Base-by-base conservation (phyloP, 1,139 yeast genomes). In the Yarrowia galli region DNA sequence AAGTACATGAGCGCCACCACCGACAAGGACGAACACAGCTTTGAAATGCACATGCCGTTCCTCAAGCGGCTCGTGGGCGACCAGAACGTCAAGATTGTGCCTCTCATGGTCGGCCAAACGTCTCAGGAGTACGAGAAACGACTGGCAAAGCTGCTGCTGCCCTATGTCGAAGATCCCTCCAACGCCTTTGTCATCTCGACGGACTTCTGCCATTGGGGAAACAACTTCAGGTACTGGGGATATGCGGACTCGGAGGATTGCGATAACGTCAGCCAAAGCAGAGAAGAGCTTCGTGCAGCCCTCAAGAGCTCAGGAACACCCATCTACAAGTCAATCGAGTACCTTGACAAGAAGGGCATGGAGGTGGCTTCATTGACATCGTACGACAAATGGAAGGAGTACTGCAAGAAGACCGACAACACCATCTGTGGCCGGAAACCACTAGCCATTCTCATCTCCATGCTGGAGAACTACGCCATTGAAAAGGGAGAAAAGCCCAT, bases 151-250 rank as follows among this genome's bases (percentile, higher is more conserved):
- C 73, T 81, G 0, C 79, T 95, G 67, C 77, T 79, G 15, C 87
- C 88, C 1, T 90, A 83, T 72, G 75, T 92, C 68, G 77, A 76
- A 4, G 85, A 89, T 72, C 82, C 83, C 28, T 78, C 79, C 43
- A 89, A 87, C 74, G 87, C 92, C 1, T 90, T 95, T 77, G 86
- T 91, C 32, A 83, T 95, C 7, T 90, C 97, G 74, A 87, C 96
- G 1, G 99, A 95, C 79, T 96, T 95, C 75, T 93, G 98, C 75
- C 99, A 95, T 75, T 95, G 99, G 99, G 98, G 98, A 0, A 74
- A 83, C 5, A 79, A 96, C 60, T 92, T 92, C 75, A 88, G 87
- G 15, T 92, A 89, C 75, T 87, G 89, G 2, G 82, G 83, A 45
- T 90, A 89, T 74, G 81, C 87, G 8, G 73, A 72, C 20, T 71